These are phyloP conservation scores for Neurospora terricola DNA, from an alignment of 495 filamentous ascomycete genomes.

Conservation along the genomic window DNA sequence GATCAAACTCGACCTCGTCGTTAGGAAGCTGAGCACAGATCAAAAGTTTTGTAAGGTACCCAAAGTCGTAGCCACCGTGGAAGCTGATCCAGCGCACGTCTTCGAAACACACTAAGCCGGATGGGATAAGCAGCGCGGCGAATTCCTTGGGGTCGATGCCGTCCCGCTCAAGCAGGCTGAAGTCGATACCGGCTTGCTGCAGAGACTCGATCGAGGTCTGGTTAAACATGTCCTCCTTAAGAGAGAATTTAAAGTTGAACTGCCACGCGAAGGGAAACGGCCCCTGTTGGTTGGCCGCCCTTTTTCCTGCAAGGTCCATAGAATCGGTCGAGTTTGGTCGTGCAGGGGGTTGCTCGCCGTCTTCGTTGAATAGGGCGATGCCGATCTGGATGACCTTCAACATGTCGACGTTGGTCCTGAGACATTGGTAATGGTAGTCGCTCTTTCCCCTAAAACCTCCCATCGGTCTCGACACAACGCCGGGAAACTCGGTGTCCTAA, in stretches of 20 bases:
- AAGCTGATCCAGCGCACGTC: constrained; percentile 94
- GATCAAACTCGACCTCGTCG: constrained; percentile 79
- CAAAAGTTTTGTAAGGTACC: constrained; percentile 90
- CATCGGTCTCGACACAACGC: constrained; percentile 90
- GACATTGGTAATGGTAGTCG: constrained; percentile 96
- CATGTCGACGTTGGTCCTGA: constrained; percentile 93
- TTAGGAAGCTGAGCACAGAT: constrained; percentile 68
- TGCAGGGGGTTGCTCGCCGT: constrained; percentile 74
- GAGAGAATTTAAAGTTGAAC: constrained; percentile 96
- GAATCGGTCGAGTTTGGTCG: constrained; percentile 46
- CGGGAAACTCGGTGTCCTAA: constrained; percentile 96
- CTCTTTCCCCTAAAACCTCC: constrained; percentile 87
- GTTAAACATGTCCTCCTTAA: constrained; percentile 93
- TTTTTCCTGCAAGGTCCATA: constrained; percentile 33
- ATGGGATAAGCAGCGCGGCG: constrained; percentile 78
- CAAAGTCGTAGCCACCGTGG: constrained; percentile 98
- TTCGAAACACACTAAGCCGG: constrained; percentile 79
- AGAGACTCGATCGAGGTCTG: constrained; percentile 85
- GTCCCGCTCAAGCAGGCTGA: constrained; percentile 65
- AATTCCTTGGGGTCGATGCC: constrained; percentile 91
- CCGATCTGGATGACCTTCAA: constrained; percentile 95
- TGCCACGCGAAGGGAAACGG: constrained; percentile 88
- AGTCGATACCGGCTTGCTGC: constrained; percentile 79
- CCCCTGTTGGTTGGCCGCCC: constrained; percentile 38
- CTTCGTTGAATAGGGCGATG: constrained; percentile 78